phyloP scores from a whole-genome alignment of 2,329 filamentous ascomycete genomes.

The Aschersonia sp. region DNA sequence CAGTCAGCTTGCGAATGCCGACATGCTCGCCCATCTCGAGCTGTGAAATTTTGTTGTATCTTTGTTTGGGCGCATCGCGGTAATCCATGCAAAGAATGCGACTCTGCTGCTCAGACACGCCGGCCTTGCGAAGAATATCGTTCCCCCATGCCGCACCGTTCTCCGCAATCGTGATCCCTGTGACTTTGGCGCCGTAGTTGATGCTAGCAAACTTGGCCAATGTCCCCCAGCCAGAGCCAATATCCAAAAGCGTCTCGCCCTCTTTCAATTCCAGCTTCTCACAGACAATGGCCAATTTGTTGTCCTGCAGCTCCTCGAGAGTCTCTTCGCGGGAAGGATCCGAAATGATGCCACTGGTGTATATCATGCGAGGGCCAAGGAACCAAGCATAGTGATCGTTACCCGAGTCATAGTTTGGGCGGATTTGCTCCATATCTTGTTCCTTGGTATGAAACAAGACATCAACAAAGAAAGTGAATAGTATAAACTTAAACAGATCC shows the following conservation, averaged over 20 bases:
- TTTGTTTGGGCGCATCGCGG: slow-evolving; percentile 65
- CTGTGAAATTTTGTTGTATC: slow-evolving; percentile 89
- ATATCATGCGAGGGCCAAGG: slow-evolving; percentile 92
- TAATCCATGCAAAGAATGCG: slow-evolving; percentile 88
- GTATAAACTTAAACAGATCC: slow-evolving; percentile 67
- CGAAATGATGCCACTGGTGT: slow-evolving; percentile 75
- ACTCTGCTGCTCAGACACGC: slow-evolving; percentile 70
- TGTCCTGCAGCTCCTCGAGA: slow-evolving; percentile 84
- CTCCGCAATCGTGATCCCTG: slow-evolving; percentile 78
- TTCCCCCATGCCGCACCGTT: slow-evolving; percentile 96
- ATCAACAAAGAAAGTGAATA: slow-evolving; percentile 72
- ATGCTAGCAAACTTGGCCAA: slow-evolving; percentile 78
- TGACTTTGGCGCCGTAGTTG: slow-evolving; percentile 73
- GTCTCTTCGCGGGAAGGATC: slow-evolving; percentile 57
- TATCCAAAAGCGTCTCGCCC: slow-evolving; percentile 60
- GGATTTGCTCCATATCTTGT: slow-evolving; percentile 87
- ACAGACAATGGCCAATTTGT: slow-evolving; percentile 85
- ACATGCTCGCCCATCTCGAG: slow-evolving; percentile 75
- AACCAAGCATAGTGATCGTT: slow-evolving; percentile 98
- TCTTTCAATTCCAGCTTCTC: slow-evolving; percentile 78
- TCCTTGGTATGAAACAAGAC: slow-evolving; percentile 73
- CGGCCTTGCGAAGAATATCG: slow-evolving; percentile 62
- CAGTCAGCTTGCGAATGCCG: slow-evolving; percentile 67
- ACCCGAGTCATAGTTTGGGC: slow-evolving; percentile 87
- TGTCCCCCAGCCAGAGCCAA: slow-evolving; percentile 92